Evolutionary conservation across 1,284 basidiomycete species (phyloP), one percentile per base, ranked within the genome.

Genomic region (Sparassis latifolia): DNA sequence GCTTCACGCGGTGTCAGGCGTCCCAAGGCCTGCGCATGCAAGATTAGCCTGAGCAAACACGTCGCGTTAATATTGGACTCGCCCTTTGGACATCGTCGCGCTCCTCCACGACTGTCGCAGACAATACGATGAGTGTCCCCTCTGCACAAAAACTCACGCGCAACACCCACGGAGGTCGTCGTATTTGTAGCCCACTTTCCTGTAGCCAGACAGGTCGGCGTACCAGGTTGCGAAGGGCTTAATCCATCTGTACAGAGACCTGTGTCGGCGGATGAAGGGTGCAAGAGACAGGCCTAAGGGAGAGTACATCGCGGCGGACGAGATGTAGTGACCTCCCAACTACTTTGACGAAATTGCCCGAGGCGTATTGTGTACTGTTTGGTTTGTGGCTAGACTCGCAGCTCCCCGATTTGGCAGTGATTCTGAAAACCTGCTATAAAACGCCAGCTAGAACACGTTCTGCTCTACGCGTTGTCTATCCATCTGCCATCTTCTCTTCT

Each of bases 181-280:
- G 71, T 97, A 97, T 66, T 82, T 86, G 69, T 97, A 82, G 61
- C 96, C 96, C 68, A 92, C 79, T 69, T 87, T 79, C 62, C 95
- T 82, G 79, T 96, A 92, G 42, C 95, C 94, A 42, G 87, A 73
- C 49, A 85, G 72, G 66, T 88, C 70, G 60, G 86, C 88, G 69
- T 97, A 98, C 76, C 88, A 89, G 62, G 81, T 78, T 10, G 94
- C 90, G 54, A 97, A 57, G 51, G 94, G 93, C 61, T 83, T 84
- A 59, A 97, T 61, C 70, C 80, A 75, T 52, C 73, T 76, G 63
- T 75, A 75, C 50, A 95, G 77, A 43, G 77, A 76, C 63, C 80
- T 82, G 49, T 82, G 88, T 47, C 80, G 77, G 69, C 80, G 81
- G 62, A 97, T 75, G 61, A 80, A 80, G 40, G 88, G 83, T 43